These are phyloP conservation scores for Colletotrichum echinochloae DNA, from an alignment of 2,329 filamentous ascomycete genomes.

Conservation along the genomic window DNA sequence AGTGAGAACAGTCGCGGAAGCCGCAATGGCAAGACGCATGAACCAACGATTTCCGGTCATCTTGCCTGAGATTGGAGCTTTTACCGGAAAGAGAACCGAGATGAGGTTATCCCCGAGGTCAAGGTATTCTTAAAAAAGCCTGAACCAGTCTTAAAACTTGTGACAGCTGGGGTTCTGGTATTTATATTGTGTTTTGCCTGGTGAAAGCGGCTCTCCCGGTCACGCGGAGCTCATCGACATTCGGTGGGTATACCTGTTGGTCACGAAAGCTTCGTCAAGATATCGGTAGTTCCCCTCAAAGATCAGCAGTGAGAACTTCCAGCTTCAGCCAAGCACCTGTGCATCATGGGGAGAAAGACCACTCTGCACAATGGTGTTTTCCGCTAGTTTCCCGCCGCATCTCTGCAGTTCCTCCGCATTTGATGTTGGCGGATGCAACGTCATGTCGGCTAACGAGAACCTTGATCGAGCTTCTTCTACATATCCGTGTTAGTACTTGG, in stretches of 20 bases:
- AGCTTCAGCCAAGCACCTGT: not conserved
- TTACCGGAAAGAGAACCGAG: not conserved
- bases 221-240: conserved; percentile 7
- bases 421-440: not conserved
- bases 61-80: not conserved
- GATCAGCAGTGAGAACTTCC: not conserved
- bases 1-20: conserved; percentile 1
- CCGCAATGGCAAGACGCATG: conserved; percentile 16
- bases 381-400: conserved; percentile 4
- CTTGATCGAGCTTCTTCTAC: not conserved
- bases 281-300: conserved; percentile 27
- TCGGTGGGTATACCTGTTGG: not conserved
- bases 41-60: conserved; percentile 14
- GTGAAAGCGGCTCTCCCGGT: not conserved
- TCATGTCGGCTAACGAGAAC: not conserved
- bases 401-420: not conserved
- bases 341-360: conserved; percentile 10
- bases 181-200: conserved; percentile 7
- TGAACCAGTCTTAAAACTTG: not conserved
- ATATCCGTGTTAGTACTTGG: no score
- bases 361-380: not conserved
- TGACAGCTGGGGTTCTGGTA: not conserved
- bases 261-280: conserved; percentile 23
- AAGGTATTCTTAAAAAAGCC: not conserved
- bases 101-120: not conserved